Base-by-base conservation (phyloP, 495 filamentous ascomycete species). In the Podospora pseudopauciseta region DNA sequence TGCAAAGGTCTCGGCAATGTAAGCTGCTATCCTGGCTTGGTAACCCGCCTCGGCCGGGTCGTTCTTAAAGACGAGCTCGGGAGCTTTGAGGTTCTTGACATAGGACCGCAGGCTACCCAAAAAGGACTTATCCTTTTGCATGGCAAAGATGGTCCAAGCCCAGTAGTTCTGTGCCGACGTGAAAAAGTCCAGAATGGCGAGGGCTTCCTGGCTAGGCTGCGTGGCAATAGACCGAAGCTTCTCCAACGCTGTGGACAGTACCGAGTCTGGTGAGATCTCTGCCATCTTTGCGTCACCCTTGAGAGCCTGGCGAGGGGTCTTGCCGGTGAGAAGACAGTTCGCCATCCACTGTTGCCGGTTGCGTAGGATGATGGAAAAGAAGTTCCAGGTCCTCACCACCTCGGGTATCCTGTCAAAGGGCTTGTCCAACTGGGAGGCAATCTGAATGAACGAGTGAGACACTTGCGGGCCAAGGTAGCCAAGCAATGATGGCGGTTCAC, bases 261-360 rank as follows among this genome's bases (percentile, higher is more conserved):
- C 84, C 3, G 92, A 90, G 57, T 84, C 82, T 4, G 74, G 71
- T 3, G 80, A 72, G 72, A 78, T 79, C 79, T 79, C 84, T 70
- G 80, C 82, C 78, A 72, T 73, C 67, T 83, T 82, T 27, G 72
- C 77, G 34, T 86, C 84, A 1, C 78, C 79, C 67, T 87, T 89
- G 70, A 92, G 76, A 1, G 88, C 86, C 61, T 94, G 86, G 63
- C 88, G 86, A 18, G 95, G 92, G 0, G 91, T 92, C 68, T 88
- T 89, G 27, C 95, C 95, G 4, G 94, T 97, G 28, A 98, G 88
- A 62, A 98, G 85, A 74, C 92, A 94, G 58, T 96, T 92, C 0
- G 94, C 89, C 80, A 99, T 89, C 90, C 96, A 98, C 74, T 96
- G 93, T 70, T 99, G 95, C 65, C 92, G 89, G 73, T 91, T 93